Percentiles rank a stretch among this genome's conserved stretches.
These are phyloP conservation scores for Fusarium globosum DNA, from an alignment of 2,329 filamentous ascomycete genomes.

Conservation along the genomic window DNA sequence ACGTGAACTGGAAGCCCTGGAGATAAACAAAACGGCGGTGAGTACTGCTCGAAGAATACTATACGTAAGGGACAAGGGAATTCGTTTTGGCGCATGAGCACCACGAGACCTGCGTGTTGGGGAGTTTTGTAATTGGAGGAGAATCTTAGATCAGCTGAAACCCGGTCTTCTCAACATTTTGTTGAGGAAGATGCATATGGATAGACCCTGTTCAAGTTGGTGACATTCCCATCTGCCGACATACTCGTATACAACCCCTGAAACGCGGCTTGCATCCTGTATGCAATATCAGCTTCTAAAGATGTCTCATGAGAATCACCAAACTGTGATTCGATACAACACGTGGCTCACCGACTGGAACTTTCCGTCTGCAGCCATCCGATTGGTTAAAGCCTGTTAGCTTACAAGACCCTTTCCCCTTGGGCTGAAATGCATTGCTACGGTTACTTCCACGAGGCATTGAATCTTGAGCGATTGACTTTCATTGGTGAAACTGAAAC, in stretches of 20 bases:
- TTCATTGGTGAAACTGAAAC: not conserved
- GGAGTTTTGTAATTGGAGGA: not conserved
- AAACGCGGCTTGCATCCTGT: not conserved
- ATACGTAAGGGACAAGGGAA: not conserved
- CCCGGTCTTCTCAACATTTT: not conserved
- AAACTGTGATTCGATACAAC: not conserved
- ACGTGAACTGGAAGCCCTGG: accelerated
- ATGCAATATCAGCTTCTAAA: not conserved
- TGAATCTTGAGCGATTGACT: not conserved
- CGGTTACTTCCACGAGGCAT: not conserved
- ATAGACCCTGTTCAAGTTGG: not conserved
- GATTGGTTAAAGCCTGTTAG: not conserved
- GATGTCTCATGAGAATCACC: not conserved
- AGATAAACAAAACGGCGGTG: not conserved
- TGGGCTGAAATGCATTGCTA: not conserved
- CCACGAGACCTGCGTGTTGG: not conserved
- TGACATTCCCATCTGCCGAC: not conserved
- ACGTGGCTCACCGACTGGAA: not conserved
- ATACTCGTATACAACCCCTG: not conserved
- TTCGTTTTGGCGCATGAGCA: slow-evolving; percentile 7
- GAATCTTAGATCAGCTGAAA: not conserved
- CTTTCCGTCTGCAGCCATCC: not conserved
- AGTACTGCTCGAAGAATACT: not conserved
- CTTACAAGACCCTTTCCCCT: not conserved
- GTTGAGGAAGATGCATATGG: not conserved